Evolutionary conservation across 352 stramenopile species (phyloP), one percentile per base, ranked within the genome.

Genomic region (Pythium monospermum): DNA sequence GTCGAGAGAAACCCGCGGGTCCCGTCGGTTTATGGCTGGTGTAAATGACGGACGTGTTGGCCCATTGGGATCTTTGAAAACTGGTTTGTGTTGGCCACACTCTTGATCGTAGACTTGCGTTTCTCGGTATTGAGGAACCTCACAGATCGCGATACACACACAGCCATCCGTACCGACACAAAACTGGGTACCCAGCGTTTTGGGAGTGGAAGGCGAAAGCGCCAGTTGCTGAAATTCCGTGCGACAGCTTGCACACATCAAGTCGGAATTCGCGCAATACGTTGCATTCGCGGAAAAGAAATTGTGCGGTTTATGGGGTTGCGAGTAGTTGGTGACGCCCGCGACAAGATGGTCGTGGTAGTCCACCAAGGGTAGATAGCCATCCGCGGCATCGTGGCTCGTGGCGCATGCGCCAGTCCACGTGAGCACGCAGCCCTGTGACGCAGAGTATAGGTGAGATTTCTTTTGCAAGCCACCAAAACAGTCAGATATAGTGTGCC

Each of bases 121-220:
- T 39, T 51, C 25, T 35, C 59, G 35, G 57, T 62, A 71, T 18
- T 54, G 55, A 6, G 65, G 40, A 11, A 69, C 67, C 27, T 60
- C 53, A 32, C 53, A 60, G 15, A 43, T 35, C 1, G 21, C 52
- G 23, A 59, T 42, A 19, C 52, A 59, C 36, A 59, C 43, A 41
- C 52, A 59, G 33, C 27, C 44, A 4, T 36, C 15, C 3, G 25
- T 11, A 19, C 53, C 53, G 18, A 48, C 37, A 31, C 53, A 60
- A 32, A 60, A 60, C 28, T 45, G 30, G 10, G 39, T 45, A 4
- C n/a, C 39, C 3, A 47, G 21, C 21, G 11, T 23, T 25, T 4
- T 6, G n/a, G 19, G n/a, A 8, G 37, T 5, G 37, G 7, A 3
- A 27, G n/a, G 18, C 3, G 37, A 33, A 22, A 10, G 32, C n/a